Evolutionary conservation across 2,329 filamentous ascomycete species (phyloP).

Genomic region (Hypoxylon sp.): DNA sequence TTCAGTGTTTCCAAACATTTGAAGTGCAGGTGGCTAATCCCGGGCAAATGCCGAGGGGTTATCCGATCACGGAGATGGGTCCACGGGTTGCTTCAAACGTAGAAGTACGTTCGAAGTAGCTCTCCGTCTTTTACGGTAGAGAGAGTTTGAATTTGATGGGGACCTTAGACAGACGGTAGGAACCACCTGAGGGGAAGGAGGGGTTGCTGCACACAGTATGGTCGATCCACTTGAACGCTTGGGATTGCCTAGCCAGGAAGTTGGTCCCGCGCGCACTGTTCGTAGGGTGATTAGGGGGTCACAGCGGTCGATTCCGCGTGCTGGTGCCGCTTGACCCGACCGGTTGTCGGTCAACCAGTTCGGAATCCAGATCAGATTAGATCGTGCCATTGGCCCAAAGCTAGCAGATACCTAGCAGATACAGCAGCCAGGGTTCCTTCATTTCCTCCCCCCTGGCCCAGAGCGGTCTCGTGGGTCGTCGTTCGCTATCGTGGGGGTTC

Average conservation of each 20-base stretch:
- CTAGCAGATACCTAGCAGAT: slow-evolving; percentile 16
- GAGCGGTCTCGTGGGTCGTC: slow-evolving; percentile 35
- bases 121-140: slow-evolving; percentile 16
- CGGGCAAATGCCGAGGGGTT: slow-evolving; percentile 32
- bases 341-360: slow-evolving; percentile 37
- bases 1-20: slow-evolving; percentile 13
- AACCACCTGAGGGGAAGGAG: slow-evolving; percentile 37
- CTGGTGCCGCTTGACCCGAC: slow-evolving; percentile 31
- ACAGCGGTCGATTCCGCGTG: slow-evolving; percentile 33
- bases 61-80: slow-evolving; percentile 40
- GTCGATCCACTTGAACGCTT: slow-evolving; percentile 41
- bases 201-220: slow-evolving; percentile 28
- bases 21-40: slow-evolving; percentile 29
- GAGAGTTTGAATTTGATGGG: not conserved
- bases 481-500: slow-evolving; percentile 33
- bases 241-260: slow-evolving; percentile 41
- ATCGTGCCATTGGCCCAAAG: slow-evolving; percentile 33
- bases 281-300: slow-evolving; percentile 24
- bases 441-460: slow-evolving; percentile 29
- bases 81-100: slow-evolving; percentile 1
- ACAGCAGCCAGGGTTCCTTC: slow-evolving; percentile 11
- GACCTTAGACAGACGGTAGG: slow-evolving; percentile 12
- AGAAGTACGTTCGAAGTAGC: slow-evolving; percentile 23
- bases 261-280: slow-evolving; percentile 35
- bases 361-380: slow-evolving; percentile 44